Base-by-base conservation (phyloP, 805 yeast species). In the Monosporozyma siamensis region DNA sequence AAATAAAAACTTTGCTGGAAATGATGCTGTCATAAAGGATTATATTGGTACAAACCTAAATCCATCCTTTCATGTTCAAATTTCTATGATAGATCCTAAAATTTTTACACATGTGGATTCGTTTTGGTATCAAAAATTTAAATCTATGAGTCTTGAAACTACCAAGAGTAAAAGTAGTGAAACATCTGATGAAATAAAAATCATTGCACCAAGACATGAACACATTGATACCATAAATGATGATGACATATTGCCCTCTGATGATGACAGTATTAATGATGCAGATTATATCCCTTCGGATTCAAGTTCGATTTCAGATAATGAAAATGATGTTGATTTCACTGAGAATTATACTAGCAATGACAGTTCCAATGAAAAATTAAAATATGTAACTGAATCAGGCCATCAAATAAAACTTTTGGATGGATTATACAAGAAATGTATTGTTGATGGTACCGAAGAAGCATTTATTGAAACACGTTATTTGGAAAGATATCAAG, bases 21-120 rank as follows among this genome's bases (percentile, higher is more conserved):
- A 46, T 18, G 52, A 48, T 4, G 40, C 49, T 8, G 48, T 43
- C 18, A 44, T 58, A 8, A 42, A 48, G 44, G 50, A 51, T 8
- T 45, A 45, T 34, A 43, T 57, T 5, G 44, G 48, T 15, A 49
- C 40, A 22, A 14, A 35, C n/a, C 8, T 6, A 4, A 45, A 42
- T 4, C 47, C 51, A 7, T 51, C 53, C 21, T 39, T 60, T 1
- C 59, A 60, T 39, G 59, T 61, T 15, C 55, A 54, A 17, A 51
- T 58, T 23, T 52, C 48, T n/a, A 50, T 53, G 7, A 11, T 29
- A 15, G 20, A 15, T 29, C 7, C 10, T 3, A 4, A 29, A 8
- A 4, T 8, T 29, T 29, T 29, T 10, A 29, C 14, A 3, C 9
- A 29, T 5, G 29, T n/a, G 4, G 31, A 37, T 24, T 11, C 39